Evolutionary conservation across 305 asterid genomes (phyloP).

Genomic region (Fraxinus platypoda): DNA sequence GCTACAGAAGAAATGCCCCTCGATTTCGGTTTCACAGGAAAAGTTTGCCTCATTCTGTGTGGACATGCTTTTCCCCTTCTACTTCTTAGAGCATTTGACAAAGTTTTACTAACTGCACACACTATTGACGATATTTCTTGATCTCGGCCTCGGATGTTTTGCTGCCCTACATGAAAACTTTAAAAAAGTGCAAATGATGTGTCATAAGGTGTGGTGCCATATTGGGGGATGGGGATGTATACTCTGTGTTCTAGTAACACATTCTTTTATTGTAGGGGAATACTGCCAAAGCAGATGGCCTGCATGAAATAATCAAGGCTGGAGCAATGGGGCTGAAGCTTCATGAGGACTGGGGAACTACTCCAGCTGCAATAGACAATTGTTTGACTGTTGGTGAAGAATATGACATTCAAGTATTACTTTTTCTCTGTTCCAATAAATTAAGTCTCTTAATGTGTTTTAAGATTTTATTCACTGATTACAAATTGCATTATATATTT

Average conservation of each 20-base stretch:
- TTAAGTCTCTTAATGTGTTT: constrained; percentile 11
- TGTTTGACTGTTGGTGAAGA: constrained; percentile 74
- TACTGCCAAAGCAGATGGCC: constrained; percentile 63
- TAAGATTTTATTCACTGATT: constrained; percentile 27
- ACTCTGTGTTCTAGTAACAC: background rate
- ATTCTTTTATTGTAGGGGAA: constrained; percentile 53
- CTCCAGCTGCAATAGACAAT: constrained; percentile 88
- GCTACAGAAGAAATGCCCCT: constrained; percentile 74
- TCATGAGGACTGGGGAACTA: constrained; percentile 98
- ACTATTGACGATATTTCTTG: background rate
- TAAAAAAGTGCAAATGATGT: background rate
- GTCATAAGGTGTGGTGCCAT: background rate
- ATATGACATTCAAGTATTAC: constrained; percentile 74
- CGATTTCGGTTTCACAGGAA: constrained; percentile 94
- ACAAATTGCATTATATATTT: constrained; percentile 1
- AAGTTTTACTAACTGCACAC: background rate
- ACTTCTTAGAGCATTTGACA: background rate
- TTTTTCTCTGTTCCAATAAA: constrained; percentile 26
- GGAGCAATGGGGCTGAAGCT: constrained; percentile 99
- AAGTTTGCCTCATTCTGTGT: constrained; percentile 44
- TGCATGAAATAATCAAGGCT: constrained; percentile 78
- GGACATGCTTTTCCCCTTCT: constrained; percentile 9
- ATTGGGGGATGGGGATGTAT: background rate
- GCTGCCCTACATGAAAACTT: background rate
- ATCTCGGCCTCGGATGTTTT: background rate